Conservation (phyloP, 768 basidiomycete genomes). For the Paxillus rubicundulus region DNA sequence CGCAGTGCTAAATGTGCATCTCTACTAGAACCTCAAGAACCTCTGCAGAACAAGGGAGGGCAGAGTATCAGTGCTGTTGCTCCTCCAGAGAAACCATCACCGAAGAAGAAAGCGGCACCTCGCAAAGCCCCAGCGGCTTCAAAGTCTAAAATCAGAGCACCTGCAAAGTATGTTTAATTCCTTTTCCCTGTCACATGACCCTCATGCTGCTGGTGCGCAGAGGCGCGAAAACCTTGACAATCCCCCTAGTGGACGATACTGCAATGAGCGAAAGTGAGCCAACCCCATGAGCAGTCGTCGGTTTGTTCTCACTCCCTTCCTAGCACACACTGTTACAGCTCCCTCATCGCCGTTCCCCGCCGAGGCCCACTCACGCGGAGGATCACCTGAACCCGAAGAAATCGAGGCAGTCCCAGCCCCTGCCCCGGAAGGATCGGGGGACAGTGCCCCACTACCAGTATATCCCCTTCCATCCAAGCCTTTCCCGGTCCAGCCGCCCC, state of each 20-base stretch:
- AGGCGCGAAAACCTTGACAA: constrained; percentile 24
- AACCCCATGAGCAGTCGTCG: neutral
- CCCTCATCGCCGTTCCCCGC: constrained; percentile 66
- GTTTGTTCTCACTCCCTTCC: constrained; percentile 4
- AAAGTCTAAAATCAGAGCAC: constrained; percentile 33
- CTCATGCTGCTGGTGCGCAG: constrained; percentile 26
- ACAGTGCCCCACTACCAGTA: constrained; percentile 61
- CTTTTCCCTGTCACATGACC: neutral
- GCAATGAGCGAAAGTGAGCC: constrained; percentile 61
- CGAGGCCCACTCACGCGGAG: constrained; percentile 37
- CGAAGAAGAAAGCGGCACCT: constrained; percentile 48
- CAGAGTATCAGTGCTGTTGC: constrained; percentile 14
- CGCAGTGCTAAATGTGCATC: constrained; percentile 6
- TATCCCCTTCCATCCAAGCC: constrained; percentile 83
- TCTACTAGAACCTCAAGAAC: constrained; percentile 30
- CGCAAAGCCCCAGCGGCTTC: constrained; percentile 41
- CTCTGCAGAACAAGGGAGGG: constrained; percentile 19
- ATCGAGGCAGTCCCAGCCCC: constrained; percentile 29
- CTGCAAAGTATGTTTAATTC: constrained; percentile 27
- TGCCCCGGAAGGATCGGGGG: constrained; percentile 34
- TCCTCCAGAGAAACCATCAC: constrained; percentile 36
- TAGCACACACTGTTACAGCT: constrained; percentile 66
- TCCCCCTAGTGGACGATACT: constrained; percentile 46
- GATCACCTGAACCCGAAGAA: constrained; percentile 52
- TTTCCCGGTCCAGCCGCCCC: constrained; percentile 76